Percentiles rank a stretch among this genome's conserved stretches.
Conservation (phyloP, 1,139 yeast species). For the Kodamaea derodonti region DNA sequence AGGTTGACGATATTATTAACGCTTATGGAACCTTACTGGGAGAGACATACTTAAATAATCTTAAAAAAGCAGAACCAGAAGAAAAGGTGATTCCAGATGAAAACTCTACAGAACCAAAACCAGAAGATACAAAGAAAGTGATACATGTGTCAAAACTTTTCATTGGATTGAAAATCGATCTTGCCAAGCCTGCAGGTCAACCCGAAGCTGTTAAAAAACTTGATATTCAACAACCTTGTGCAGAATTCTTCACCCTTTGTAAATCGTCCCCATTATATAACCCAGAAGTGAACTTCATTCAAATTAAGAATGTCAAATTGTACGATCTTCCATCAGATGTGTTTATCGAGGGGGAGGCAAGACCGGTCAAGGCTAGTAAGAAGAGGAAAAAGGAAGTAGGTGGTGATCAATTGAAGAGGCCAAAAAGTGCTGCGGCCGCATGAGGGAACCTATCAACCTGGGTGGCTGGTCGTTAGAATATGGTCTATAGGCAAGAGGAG, state of each 20-base stretch:
- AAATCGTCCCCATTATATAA: slow-evolving; percentile 68
- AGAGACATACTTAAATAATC: slow-evolving; percentile 25
- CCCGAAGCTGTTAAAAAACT: slow-evolving; percentile 54
- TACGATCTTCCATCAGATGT: slow-evolving; percentile 82
- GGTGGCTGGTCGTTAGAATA: too few relatives aligned
- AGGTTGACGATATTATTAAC: slow-evolving; percentile 51
- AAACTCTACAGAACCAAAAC: slow-evolving; percentile 16
- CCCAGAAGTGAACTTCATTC: slow-evolving; percentile 55
- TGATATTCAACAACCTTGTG: slow-evolving; percentile 88
- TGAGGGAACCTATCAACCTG: too few relatives aligned
- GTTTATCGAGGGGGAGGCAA: slow-evolving; percentile 69
- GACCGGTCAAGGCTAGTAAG: slow-evolving; percentile 58
- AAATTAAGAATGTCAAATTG: slow-evolving; percentile 73
- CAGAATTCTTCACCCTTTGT: slow-evolving; percentile 80
- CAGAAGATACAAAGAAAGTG: slow-evolving; percentile 23
- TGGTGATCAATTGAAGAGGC: slow-evolving; percentile 13
- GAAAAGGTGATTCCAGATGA: too few relatives aligned
- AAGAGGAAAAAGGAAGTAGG: slow-evolving; percentile 16
- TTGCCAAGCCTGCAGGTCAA: slow-evolving; percentile 29
- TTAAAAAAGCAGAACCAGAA: slow-evolving; percentile 9
- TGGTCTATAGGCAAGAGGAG: too few relatives aligned
- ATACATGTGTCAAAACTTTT: slow-evolving; percentile 73
- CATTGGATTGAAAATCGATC: slow-evolving; percentile 70
- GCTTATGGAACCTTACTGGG: slow-evolving; percentile 50
- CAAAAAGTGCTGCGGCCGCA: slow-evolving; percentile 10